Conservation (phyloP, 768 basidiomycete species). For the Leccinum subgranulosum region DNA sequence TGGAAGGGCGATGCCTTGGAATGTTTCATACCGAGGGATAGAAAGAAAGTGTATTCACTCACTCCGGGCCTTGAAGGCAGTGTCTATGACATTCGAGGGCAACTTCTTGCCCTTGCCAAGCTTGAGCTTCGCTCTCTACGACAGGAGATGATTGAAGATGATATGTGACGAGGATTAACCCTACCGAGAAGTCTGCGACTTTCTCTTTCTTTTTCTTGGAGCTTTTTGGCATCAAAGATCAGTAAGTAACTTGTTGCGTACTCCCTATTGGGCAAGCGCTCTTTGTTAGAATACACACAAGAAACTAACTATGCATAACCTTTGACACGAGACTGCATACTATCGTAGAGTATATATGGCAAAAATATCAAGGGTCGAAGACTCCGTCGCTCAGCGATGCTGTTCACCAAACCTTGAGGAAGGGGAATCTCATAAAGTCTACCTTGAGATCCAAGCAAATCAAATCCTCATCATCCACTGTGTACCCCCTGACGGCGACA, state of each 20-base stretch:
- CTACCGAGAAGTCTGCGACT: constrained; percentile 81
- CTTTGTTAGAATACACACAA: background rate
- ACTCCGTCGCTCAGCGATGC: background rate
- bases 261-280: constrained; percentile 6
- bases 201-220: constrained; percentile 86
- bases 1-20: constrained; percentile 83
- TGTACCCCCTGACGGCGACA: constrained; percentile 68
- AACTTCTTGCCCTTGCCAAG: constrained; percentile 91
- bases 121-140: constrained; percentile 92
- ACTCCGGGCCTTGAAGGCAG: constrained; percentile 95
- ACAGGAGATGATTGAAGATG: background rate
- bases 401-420: constrained; percentile 28
- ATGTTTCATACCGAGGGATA: constrained; percentile 7
- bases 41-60: constrained; percentile 28
- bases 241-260: background rate
- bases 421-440: constrained; percentile 59
- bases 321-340: background rate
- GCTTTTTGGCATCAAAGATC: constrained; percentile 70
- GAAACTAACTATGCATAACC: background rate
- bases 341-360: constrained; percentile 7
- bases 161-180: background rate
- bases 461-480: constrained; percentile 68
- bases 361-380: background rate
- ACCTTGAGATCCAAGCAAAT: constrained; percentile 78
- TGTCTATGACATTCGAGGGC: constrained; percentile 85